Evolutionary conservation across 495 filamentous ascomycete species (phyloP), one percentile per base, ranked within the genome.

Genomic region (Aspergillus egyptiacus): DNA sequence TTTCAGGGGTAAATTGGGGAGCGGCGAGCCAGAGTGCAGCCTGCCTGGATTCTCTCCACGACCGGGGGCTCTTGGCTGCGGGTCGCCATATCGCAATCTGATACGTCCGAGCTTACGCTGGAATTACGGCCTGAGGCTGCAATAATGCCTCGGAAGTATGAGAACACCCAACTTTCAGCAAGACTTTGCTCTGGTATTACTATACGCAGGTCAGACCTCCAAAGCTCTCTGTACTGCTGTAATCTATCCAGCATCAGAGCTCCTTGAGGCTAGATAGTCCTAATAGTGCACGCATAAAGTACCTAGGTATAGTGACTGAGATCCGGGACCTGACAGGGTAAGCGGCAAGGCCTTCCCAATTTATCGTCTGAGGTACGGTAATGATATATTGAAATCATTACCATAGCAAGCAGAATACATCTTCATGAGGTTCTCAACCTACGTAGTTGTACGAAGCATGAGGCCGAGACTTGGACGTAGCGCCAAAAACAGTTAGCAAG

Each of bases 11-110:
- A 63, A 66, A 63, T 63, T 50, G 48, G 44, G 46, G 37, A 55
- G 35, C 47, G 48, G 44, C 44, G 37, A 55, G 35, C 47, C 51
- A 48, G 44, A 54, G 46, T 33, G 18, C 24, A 32, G 39, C n/a
- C n/a, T n/a, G n/a, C n/a, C n/a, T n/a, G n/a, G n/a, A n/a, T 38
- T 44, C 41, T 38, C 49, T 31, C 46, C 52, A 37, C 51, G 23
- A 35, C 49, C 52, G 61, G 60, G 59, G 64, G 64, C 65, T 62
- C n/a, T n/a, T n/a, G n/a, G 46, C 56, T 61, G 50, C 54, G 59
- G 65, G 50, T 60, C 61, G 58, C 56, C 53, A 48, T 51, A 38
- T 28, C n/a, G 43, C 24, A 18, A 38, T 41, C 42, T 33, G 47
- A 50, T 41, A 41, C 47, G 47, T 50, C 47, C 4, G 15, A 5